Base-by-base conservation (phyloP, 78 protist species). In the Anaeramoeba flamelloides region DNA sequence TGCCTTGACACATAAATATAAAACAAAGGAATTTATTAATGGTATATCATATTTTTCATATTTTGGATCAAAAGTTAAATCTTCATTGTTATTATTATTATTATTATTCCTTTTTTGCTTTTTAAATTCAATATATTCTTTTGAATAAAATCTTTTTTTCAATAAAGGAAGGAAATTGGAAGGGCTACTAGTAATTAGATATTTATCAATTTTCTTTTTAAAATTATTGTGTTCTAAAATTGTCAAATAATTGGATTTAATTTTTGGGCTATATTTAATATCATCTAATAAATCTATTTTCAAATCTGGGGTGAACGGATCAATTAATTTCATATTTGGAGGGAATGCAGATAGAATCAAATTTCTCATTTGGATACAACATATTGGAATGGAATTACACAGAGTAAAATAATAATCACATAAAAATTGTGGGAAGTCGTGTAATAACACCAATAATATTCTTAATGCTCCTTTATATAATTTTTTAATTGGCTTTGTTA, bases 391-490 rank as follows among this genome's bases (percentile, higher is more conserved):
- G 36, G 75, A 95, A 76, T 94, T 94, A 79, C 98, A 95, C 74
- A 94, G 79, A 38, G 74, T 1, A 76, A 92, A 83, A 87, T 96
- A 97, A 87, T 79, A 92, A 75, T 92, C 91, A 91, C 96, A 93
- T 3, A 95, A 81, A 65, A 96, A 94, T 89, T 95, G 96, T 31
- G 99, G 98, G 90, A 94, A 96, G 86, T 96, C 99, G 86, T 96
- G 99, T 26, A 94, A 85, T 17, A 95, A 85, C n/a, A 95, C 83
- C 36, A 96, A 80, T 17, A 89, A 86, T 36, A 79, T 76, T 34
- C 92, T 79, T 77, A 93, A 77, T n/a, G 90, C 75, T 3, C 93
- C 94, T 41, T 81, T 83, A 85, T 93, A 97, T 36, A 94, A 86
- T 30, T 84, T 53, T 33, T 91, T 80, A 32, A 86, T 40, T 8